A percentile compares a stretch with the other conserved stretches of the same genome.
Conservation (phyloP, 352 stramenopile genomes). For the Pythium brassicae region DNA sequence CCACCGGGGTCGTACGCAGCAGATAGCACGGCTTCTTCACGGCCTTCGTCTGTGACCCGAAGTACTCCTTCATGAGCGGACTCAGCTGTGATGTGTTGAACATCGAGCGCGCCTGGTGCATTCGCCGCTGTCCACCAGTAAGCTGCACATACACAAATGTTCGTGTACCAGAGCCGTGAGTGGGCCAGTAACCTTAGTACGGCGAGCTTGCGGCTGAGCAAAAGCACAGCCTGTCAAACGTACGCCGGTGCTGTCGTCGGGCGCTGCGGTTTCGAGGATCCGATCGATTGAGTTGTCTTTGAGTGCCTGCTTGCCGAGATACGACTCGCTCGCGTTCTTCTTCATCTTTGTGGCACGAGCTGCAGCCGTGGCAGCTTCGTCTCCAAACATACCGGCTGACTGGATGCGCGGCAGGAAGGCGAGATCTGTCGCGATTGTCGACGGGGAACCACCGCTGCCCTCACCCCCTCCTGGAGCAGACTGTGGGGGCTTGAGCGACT, state of each 20-base stretch:
- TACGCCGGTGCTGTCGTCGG: constrained; percentile 8
- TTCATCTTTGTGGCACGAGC: constrained; percentile 11
- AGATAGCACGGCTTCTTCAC: constrained; percentile 70
- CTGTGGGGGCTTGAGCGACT: constrained; percentile 13
- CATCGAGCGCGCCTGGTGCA: constrained; percentile 57
- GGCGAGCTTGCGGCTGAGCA: too few relatives aligned
- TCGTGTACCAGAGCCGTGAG: too few relatives aligned
- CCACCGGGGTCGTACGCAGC: constrained; percentile 64
- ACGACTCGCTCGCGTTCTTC: constrained; percentile 49
- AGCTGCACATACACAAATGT: constrained; percentile 7
- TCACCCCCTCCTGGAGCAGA: not conserved
- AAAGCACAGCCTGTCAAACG: not conserved
- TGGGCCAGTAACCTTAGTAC: too few relatives aligned
- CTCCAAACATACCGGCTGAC: constrained; percentile 10
- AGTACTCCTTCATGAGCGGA: constrained; percentile 75
- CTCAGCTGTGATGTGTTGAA: constrained; percentile 84
- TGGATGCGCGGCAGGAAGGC: constrained; percentile 24
- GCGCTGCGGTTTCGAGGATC: constrained; percentile 28
- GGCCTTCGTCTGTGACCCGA: constrained; percentile 49
- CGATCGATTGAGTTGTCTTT: constrained; percentile 59
- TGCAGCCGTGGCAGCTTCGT: not conserved
- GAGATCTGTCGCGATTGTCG: constrained; percentile 10
- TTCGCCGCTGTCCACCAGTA: constrained; percentile 21
- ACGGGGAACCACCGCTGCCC: constrained; percentile 1
- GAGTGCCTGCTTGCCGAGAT: constrained; percentile 37